Evolutionary conservation across 495 filamentous ascomycete genomes (phyloP).

Genomic region (Penicillium lividum): DNA sequence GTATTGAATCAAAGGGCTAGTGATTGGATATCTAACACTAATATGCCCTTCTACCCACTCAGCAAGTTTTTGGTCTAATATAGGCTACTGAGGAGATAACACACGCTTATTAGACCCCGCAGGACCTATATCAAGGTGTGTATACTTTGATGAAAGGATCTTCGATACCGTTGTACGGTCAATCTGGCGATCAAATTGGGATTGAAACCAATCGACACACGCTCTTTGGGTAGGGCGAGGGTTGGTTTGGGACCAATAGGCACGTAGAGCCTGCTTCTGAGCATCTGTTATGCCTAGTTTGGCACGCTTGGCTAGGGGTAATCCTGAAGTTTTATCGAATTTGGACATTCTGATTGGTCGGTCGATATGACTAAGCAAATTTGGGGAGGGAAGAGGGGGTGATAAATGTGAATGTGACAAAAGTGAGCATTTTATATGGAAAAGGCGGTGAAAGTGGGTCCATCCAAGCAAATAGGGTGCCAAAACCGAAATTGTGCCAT

Average conservation of each 20-base stretch:
- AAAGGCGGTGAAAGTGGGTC: no score
- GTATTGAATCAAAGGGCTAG: slow-evolving; percentile 9
- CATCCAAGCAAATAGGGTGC: no score
- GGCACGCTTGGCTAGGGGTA: no score
- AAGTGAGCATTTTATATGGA: no score
- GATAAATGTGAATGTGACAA: no score
- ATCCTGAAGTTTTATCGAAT: no score
- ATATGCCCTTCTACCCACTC: slow-evolving; percentile 9
- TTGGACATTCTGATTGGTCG: no score
- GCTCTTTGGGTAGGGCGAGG: slow-evolving; percentile 6
- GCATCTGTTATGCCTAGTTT: slow-evolving; percentile 10
- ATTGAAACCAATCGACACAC: slow-evolving; percentile 13
- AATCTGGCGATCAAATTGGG: slow-evolving; percentile 10
- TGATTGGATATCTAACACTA: slow-evolving; percentile 11
- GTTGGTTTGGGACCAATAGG: slow-evolving; percentile 10
- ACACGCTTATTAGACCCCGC: slow-evolving; percentile 5
- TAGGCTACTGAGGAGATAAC: slow-evolving; percentile 11
- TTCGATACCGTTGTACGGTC: slow-evolving; percentile 8
- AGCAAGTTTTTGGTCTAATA: slow-evolving; percentile 12
- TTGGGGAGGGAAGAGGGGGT: no score
- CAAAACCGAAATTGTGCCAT: no score
- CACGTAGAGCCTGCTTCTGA: slow-evolving; percentile 13
- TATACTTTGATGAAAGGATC: slow-evolving; percentile 14
- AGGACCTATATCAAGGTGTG: slow-evolving; percentile 15
- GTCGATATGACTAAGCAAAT: no score